Percentiles rank a stretch among this genome's conserved stretches.
These are phyloP conservation scores for Euphorbia peplus DNA, from an alignment of 345 rosid species.

Conservation along the genomic window DNA sequence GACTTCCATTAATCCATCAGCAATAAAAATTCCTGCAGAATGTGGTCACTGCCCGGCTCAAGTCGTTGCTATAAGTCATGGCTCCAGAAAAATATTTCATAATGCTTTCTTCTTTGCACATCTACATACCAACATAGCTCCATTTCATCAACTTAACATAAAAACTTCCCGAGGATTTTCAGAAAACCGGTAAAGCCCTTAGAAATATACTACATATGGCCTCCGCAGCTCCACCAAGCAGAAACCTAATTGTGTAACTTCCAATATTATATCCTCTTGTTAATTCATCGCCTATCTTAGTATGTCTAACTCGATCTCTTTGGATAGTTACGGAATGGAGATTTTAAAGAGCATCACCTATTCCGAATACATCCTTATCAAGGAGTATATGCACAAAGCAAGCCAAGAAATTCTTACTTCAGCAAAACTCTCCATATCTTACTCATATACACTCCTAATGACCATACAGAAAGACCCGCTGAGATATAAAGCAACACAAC, in stretches of 20 bases:
- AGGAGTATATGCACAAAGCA: not conserved
- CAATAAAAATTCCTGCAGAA: slow-evolving; percentile 3
- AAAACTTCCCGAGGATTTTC: not conserved
- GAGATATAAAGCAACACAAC: slow-evolving; percentile 81
- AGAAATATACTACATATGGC: not conserved
- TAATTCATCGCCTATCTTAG: slow-evolving; percentile 22
- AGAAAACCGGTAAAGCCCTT: slow-evolving; percentile 2
- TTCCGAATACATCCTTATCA: not conserved
- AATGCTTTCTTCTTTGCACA: not conserved
- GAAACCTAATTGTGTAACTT: slow-evolving; percentile 21
- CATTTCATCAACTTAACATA: not conserved
- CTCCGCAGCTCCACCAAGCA: slow-evolving; percentile 1
- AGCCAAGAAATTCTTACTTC: slow-evolving; percentile 40
- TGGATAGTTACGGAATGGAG: slow-evolving; percentile 7
- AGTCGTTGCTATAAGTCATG: slow-evolving; percentile 8
- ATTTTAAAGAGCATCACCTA: not conserved
- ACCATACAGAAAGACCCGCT: slow-evolving; percentile 90
- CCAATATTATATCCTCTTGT: slow-evolving; percentile 20
- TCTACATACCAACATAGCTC: slow-evolving; percentile 7
- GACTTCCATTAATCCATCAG: not conserved
- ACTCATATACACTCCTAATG: slow-evolving; percentile 78
- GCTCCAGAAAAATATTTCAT: not conserved
- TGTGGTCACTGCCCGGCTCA: slow-evolving; percentile 1
- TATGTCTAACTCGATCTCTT: slow-evolving; percentile 14
- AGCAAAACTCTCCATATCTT: slow-evolving; percentile 73